phyloP scores from a whole-genome alignment of 2,329 filamentous ascomycete species.

The Macrophomina phaseolina region DNA sequence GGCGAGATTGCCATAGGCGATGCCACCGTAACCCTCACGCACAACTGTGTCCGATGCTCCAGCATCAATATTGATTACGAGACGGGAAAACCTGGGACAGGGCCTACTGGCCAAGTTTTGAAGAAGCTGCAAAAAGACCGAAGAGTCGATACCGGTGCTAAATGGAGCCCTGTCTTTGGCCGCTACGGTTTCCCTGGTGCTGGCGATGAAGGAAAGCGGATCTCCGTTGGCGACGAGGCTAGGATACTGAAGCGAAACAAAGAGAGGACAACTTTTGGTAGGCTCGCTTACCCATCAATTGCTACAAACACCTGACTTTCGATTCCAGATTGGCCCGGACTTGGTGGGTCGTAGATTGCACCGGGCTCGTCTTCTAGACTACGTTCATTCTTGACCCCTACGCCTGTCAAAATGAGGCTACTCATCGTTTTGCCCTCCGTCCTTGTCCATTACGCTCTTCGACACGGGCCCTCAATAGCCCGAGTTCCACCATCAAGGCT shows the following conservation, averaged over 20 bases:
- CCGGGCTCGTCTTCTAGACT: not conserved
- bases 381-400: not conserved
- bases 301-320: not conserved
- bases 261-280: constrained; percentile 51
- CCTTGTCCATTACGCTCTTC: not conserved
- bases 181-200: constrained; percentile 51
- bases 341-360: not conserved
- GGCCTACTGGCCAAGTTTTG: constrained; percentile 48
- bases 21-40: constrained; percentile 44
- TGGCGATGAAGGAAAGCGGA: constrained; percentile 36
- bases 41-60: constrained; percentile 55
- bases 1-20: constrained; percentile 44
- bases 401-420: not conserved
- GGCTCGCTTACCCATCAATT: constrained; percentile 30
- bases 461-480: not conserved
- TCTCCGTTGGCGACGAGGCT: constrained; percentile 52
- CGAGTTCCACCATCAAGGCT: not conserved
- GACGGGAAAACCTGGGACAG: constrained; percentile 49
- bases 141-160: constrained; percentile 51
- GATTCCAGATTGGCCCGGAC: constrained; percentile 20
- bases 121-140: constrained; percentile 53
- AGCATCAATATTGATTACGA: constrained; percentile 56
- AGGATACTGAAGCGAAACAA: constrained; percentile 47
- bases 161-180: constrained; percentile 56
- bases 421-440: not conserved